Percentiles rank a stretch among this genome's conserved stretches.
Evolutionary conservation across 129 eudicot species (phyloP).

Genomic region (Lonicera japonica): DNA sequence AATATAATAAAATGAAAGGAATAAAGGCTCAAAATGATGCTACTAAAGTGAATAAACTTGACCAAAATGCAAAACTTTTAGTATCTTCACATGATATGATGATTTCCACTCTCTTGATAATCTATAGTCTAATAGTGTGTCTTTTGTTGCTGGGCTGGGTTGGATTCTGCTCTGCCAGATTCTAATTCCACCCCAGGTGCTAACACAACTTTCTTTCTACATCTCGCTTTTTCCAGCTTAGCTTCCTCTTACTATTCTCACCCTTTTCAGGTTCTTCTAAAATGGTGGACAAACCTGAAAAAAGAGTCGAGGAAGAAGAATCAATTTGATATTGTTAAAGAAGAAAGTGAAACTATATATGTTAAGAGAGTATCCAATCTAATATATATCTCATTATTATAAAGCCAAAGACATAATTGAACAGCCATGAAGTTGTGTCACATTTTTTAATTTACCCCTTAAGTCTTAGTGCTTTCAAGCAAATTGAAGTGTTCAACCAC

Average conservation of each 20-base stretch:
- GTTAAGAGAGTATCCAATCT: too few species aligned
- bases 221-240: slow-evolving; percentile 24
- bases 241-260: slow-evolving; percentile 27
- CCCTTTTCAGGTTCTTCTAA: slow-evolving; percentile 49
- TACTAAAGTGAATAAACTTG: too few species aligned
- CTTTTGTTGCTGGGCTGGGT: too few species aligned
- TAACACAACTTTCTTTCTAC: slow-evolving; percentile 22
- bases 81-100: neutral
- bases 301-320: neutral
- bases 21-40: too few species aligned
- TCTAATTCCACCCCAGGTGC: neutral
- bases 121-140: too few species aligned
- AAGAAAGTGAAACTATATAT: neutral
- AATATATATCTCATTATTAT: neutral
- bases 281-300: slow-evolving; percentile 58
- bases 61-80: neutral
- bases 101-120: slow-evolving; percentile 13
- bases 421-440: too few species aligned
- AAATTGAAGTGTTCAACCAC: too few species aligned
- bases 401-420: too few species aligned
- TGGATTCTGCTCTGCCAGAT: too few species aligned
- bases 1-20: neutral
- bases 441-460: too few species aligned
- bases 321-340: slow-evolving; percentile 1
- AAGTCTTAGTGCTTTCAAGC: too few species aligned